Base-by-base conservation (phyloP, 441 rosid genomes). In the Arabidopsis hybrid region DNA sequence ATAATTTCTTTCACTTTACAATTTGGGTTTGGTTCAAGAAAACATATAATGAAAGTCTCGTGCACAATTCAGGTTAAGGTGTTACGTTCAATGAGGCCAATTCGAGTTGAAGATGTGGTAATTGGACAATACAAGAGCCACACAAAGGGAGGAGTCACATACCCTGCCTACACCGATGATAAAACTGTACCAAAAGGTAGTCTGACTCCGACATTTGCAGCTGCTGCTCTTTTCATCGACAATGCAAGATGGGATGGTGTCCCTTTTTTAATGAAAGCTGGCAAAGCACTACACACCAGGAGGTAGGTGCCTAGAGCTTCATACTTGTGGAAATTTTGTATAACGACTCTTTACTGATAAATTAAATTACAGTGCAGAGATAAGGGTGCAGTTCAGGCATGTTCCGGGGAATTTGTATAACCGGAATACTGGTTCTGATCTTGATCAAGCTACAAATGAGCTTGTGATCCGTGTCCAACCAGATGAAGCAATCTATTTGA, bases 181-280 rank as follows among this genome's bases (percentile, higher is more conserved):
- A 85, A 86, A 68, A 91, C 96, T 2, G 96, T 94, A 60, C 95
- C 97, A 6, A 88, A 87, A 62, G 92, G 78, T 72, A 94, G 98
- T 76, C 71, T 87, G 65, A 94, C 97, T 26, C 96, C 98, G 3
- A 91, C 98, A 46, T 94, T 94, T 88, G 97, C 97, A 1, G 97
- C 98, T 12, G 97, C 98, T 46, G 95, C 98, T 8, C 90, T 94
- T 49, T 94, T 94, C 81, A 90, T 94, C 42, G 90, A 94, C 77
- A 94, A 94, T 49, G 96, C 98, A 3, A 90, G 98, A 85, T 94
- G 98, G 98, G 97, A 91, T 51, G 97, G 98, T 4, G 98, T 94
- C 13, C 98, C 97, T 50, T 91, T 94, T 81, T 86, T 94, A 26
- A 88, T 94, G 97, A 94, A 90, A 89, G 97, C 97, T 34, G 97